A percentile compares a stretch with the other conserved stretches of the same genome.
Evolutionary conservation across 768 basidiomycete species (phyloP).

Genomic region (Panus rudis): DNA sequence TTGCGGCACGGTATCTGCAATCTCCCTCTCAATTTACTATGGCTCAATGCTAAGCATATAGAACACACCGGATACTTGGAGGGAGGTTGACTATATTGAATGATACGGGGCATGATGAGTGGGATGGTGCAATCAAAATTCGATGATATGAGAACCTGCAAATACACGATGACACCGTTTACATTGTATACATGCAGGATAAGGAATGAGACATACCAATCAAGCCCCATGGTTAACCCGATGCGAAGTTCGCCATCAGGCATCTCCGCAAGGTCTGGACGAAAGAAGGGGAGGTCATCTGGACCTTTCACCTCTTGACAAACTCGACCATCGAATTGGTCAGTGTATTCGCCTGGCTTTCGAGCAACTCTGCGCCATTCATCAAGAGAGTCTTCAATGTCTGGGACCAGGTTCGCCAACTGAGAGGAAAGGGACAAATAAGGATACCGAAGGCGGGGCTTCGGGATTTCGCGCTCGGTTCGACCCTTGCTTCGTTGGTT

Average conservation of each 20-base stretch:
- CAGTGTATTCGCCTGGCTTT: neutral
- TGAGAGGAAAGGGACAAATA: too few species aligned
- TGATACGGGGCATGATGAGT: constrained; percentile 28
- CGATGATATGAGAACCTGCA: constrained; percentile 30
- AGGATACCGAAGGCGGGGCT: too few species aligned
- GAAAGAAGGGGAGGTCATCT: neutral
- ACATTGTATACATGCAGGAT: neutral
- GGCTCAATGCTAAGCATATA: too few species aligned
- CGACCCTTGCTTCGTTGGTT: too few species aligned
- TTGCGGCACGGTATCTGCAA: constrained; percentile 20
- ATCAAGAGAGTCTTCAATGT: too few species aligned
- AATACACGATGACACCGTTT: neutral
- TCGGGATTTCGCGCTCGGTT: too few species aligned
- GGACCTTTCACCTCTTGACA: neutral
- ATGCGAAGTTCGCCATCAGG: constrained; percentile 23
- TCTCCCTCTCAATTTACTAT: too few species aligned
- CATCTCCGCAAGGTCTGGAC: neutral
- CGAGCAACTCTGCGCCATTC: neutral
- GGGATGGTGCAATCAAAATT: constrained; percentile 28
- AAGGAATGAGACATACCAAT: constrained; percentile 25
- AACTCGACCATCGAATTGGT: neutral
- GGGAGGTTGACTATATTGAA: constrained; percentile 26
- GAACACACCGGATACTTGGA: constrained; percentile 17
- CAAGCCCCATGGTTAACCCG: constrained; percentile 23
- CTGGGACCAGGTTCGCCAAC: too few species aligned